A percentile compares a stretch with the other conserved stretches of the same genome.
Evolutionary conservation across 2,329 filamentous ascomycete genomes (phyloP).

Genomic region (Diplodia intermedia): DNA sequence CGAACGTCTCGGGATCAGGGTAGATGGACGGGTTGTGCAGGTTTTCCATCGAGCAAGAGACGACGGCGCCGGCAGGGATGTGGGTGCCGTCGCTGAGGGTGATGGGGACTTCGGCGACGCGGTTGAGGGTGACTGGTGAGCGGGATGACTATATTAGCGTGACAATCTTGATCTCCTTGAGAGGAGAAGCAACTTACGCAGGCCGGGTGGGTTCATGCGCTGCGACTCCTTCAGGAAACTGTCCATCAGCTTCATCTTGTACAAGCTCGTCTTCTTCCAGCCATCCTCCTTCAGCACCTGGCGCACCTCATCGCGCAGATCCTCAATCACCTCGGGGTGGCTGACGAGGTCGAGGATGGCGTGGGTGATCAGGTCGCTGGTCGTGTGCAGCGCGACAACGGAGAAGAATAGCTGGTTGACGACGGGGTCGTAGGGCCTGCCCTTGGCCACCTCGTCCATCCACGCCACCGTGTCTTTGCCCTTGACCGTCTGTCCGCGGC

Average conservation of each 20-base stretch:
- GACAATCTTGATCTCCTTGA: not conserved
- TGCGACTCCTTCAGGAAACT: slow-evolving; percentile 46
- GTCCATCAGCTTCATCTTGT: slow-evolving; percentile 43
- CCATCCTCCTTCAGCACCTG: slow-evolving; percentile 39
- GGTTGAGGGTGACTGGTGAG: slow-evolving; percentile 35
- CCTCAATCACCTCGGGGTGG: slow-evolving; percentile 39
- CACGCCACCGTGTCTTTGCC: slow-evolving; percentile 39
- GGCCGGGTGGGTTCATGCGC: slow-evolving; percentile 37
- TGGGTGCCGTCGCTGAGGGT: slow-evolving; percentile 41
- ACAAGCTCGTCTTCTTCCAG: slow-evolving; percentile 42
- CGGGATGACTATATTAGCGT: not conserved
- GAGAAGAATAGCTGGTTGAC: slow-evolving; percentile 34
- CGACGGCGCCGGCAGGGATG: slow-evolving; percentile 36
- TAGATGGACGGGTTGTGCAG: slow-evolving; percentile 32
- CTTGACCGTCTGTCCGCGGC: slow-evolving; percentile 35
- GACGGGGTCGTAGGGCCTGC: slow-evolving; percentile 33
- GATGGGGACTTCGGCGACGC: slow-evolving; percentile 38
- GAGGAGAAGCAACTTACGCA: slow-evolving; percentile 34
- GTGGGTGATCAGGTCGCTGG: slow-evolving; percentile 39
- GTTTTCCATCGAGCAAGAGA: slow-evolving; percentile 27
- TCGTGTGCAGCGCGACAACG: slow-evolving; percentile 37
- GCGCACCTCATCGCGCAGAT: slow-evolving; percentile 40
- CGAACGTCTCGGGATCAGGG: slow-evolving; percentile 33
- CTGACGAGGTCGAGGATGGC: slow-evolving; percentile 37
- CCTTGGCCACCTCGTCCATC: slow-evolving; percentile 39